Evolutionary conservation across 352 stramenopile genomes (phyloP).

Genomic region (Peronospora tabacina): DNA sequence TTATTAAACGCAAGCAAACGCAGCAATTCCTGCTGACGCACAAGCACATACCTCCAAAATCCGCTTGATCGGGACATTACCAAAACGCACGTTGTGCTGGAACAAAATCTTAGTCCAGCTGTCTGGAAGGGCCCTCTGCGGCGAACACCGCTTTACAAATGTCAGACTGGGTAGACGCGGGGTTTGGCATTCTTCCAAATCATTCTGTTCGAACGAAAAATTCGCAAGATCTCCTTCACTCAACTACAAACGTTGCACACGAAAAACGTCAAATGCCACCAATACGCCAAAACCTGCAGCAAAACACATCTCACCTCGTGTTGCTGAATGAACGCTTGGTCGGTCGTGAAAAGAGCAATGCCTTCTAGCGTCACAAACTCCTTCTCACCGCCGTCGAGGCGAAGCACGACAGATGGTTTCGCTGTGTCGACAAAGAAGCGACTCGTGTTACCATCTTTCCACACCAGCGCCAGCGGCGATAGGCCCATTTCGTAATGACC

Average conservation of each 20-base stretch:
- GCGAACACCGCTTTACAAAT: conserved; percentile 72
- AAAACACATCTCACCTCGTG: conserved; percentile 42
- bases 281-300: background rate
- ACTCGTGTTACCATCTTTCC: conserved; percentile 84
- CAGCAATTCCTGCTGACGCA: background rate
- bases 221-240: conserved; percentile 71
- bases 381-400: conserved; percentile 33
- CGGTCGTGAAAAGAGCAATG: conserved; percentile 44
- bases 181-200: conserved; percentile 38
- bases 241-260: conserved; percentile 26
- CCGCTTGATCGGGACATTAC: conserved; percentile 50
- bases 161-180: conserved; percentile 45
- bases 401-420: conserved; percentile 69
- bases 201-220: conserved; percentile 64
- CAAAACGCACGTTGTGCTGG: conserved; percentile 59
- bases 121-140: conserved; percentile 72
- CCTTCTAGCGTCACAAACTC: conserved; percentile 69
- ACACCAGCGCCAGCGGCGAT: conserved; percentile 81
- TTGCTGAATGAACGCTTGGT: conserved; percentile 42
- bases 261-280: background rate
- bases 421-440: conserved; percentile 68
- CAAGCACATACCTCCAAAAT: conserved; percentile 50
- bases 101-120: conserved; percentile 88
- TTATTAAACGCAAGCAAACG: conserved; percentile 1
- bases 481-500: conserved; percentile 86